Evolutionary conservation across 1,284 basidiomycete species (phyloP), one percentile per base, ranked within the genome.

Genomic region (Leccinum pachyderme): DNA sequence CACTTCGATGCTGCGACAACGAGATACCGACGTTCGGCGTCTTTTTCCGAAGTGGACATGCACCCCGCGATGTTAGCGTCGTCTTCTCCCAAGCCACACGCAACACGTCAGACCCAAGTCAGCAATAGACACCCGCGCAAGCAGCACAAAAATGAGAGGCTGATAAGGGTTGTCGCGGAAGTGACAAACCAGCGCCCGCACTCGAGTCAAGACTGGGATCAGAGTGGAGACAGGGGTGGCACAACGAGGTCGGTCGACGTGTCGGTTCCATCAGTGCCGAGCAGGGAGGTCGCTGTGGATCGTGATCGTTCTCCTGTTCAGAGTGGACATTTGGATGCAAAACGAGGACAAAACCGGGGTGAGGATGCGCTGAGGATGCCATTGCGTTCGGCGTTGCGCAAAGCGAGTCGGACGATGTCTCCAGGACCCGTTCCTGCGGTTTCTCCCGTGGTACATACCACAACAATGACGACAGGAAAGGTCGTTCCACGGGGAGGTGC

Each of bases 141-240:
- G 28, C 28, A 28, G 7, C 28, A 8, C 28, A 4, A 28, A 28
- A 28, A 59, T 46, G 59, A 70, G 47, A 86, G 80, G 45, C 68
- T 89, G 63, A 83, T 89, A 84, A 83, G 80, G 60, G 82, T 89
- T 59, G 81, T 88, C 4, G 84, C 86, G 60, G 80, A 76, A 55
- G 81, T 86, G 33, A 68, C 83, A 73, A 28, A 8, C 28, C 28
- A 28, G 28, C 28, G 73, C 46, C 62, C 72, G 7, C 75, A 72
- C 45, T 78, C 80, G 9, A 80, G 28, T 28, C 28, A 28, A 28
- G 28, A 28, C 28, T 79, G 2, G 67, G 66, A 24, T 73, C 74
- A 6, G 72, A 72, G 46, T 66, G 28, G 28, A 8, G 28, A 28
- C 28, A 35, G 4, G 15, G 8, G 4, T 15, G 33, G 33, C 15